A percentile compares a stretch with the other conserved stretches of the same genome.
These are phyloP conservation scores for Pleurotus giganteus DNA, from an alignment of 768 basidiomycete genomes.

Conservation along the genomic window DNA sequence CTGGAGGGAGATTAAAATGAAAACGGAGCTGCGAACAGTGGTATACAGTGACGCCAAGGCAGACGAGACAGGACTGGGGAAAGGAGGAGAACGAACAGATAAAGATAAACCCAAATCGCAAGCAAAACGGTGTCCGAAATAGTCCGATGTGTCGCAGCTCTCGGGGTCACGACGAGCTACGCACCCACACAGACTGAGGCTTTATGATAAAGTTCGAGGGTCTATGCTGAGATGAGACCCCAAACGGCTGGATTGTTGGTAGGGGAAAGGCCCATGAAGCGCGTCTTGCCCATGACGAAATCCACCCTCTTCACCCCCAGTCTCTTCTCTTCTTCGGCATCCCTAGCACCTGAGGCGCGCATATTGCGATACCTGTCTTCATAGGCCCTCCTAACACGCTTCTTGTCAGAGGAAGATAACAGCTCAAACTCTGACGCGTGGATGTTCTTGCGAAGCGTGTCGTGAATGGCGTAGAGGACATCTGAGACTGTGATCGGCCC, in stretches of 20 bases:
- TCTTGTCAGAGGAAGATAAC: conserved; percentile 27
- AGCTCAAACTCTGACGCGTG: conserved; percentile 37
- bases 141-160: too few species aligned
- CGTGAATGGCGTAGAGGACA: conserved; percentile 44
- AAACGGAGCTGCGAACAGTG: too few species aligned
- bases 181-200: too few species aligned
- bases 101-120: too few species aligned
- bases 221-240: background rate
- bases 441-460: conserved; percentile 38
- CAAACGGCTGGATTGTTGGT: conserved; percentile 20
- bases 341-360: conserved; percentile 21
- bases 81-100: too few species aligned
- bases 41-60: too few species aligned
- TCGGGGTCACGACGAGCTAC: background rate
- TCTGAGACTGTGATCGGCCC: conserved; percentile 26
- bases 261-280: conserved; percentile 35
- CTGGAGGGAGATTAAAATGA: too few species aligned
- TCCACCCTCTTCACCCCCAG: conserved; percentile 49
- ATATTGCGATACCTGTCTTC: conserved; percentile 36
- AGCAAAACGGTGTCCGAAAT: too few species aligned
- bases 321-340: conserved; percentile 29
- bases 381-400: conserved; percentile 41
- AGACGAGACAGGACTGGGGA: too few species aligned
- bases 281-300: conserved; percentile 40
- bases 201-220: background rate